Evolutionary conservation across 768 basidiomycete genomes (phyloP).

Genomic region (Brasilioporus rufonigricans): DNA sequence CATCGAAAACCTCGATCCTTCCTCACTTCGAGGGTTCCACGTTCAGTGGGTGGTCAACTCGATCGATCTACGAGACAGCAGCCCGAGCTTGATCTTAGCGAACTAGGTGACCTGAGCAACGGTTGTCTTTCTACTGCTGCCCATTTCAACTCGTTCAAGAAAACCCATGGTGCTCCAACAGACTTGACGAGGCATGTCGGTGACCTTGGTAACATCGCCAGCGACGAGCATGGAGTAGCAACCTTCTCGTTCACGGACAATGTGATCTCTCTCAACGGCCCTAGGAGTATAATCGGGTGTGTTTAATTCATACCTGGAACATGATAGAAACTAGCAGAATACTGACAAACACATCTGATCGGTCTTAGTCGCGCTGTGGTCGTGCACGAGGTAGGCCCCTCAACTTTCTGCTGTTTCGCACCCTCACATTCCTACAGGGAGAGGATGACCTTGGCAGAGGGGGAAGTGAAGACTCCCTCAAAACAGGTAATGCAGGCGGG

Average conservation of each 20-base stretch:
- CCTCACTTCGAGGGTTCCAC: conserved; percentile 70
- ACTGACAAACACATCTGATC: conserved; percentile 5
- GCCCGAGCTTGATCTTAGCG: conserved; percentile 6
- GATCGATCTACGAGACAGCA: conserved; percentile 20
- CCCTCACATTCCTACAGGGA: conserved; percentile 41
- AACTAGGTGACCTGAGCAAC: conserved; percentile 59
- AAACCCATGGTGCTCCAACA: conserved; percentile 62
- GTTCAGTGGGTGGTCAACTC: conserved; percentile 56
- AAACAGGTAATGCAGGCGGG: conserved; percentile 76
- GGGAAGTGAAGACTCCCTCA: conserved; percentile 62
- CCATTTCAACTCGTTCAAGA: conserved; percentile 73
- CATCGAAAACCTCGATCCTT: conserved; percentile 57
- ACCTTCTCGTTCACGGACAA: conserved; percentile 56
- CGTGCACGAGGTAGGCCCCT: conserved; percentile 56
- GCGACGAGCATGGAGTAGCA: conserved; percentile 57
- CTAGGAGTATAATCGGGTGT: conserved; percentile 67
- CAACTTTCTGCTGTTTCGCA: conserved; percentile 3
- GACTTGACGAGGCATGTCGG: conserved; percentile 65
- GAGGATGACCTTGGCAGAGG: conserved; percentile 80
- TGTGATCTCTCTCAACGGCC: conserved; percentile 65
- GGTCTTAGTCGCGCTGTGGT: conserved; percentile 62
- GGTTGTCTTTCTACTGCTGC: conserved; percentile 68
- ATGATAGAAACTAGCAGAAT: not conserved
- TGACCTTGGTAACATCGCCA: conserved; percentile 71
- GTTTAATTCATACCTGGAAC: conserved; percentile 15